These are phyloP conservation scores for Aspergillus olivimuriae DNA, from an alignment of 495 filamentous ascomycete species.

Conservation along the genomic window DNA sequence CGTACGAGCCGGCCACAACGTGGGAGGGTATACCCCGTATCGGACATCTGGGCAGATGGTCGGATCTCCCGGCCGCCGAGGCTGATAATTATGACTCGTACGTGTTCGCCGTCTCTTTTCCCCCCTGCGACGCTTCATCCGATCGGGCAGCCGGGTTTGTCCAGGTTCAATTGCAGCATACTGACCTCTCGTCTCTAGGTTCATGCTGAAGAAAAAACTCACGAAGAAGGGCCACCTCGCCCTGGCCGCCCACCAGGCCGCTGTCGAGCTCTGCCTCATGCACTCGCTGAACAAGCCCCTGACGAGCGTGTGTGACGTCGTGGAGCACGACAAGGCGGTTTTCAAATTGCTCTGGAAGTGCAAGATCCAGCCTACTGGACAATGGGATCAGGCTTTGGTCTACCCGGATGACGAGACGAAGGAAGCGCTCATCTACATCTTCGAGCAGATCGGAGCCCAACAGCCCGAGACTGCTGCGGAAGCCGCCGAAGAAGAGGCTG, in stretches of 20 bases:
- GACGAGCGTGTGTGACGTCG: constrained; percentile 21
- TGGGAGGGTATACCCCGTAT: constrained; percentile 53
- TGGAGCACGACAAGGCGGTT: constrained; percentile 23
- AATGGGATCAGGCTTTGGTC: constrained; percentile 25
- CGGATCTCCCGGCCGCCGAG: constrained; percentile 15
- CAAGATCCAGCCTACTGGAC: constrained; percentile 19
- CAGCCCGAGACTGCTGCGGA: no score
- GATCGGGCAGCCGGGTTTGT: background rate
- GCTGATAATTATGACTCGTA: constrained; percentile 23
- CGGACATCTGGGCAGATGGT: constrained; percentile 47
- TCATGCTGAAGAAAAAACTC: constrained; percentile 15
- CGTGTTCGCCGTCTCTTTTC: constrained; percentile 9
- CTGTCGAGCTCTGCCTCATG: constrained; percentile 42
- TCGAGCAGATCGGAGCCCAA: constrained; percentile 32
- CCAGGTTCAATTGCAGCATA: no score
- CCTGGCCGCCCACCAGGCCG: constrained; percentile 33
- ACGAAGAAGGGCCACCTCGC: constrained; percentile 14
- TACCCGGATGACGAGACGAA: constrained; percentile 25
- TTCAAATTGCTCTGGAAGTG: constrained; percentile 22
- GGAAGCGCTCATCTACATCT: constrained; percentile 31
- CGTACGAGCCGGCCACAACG: constrained; percentile 52
- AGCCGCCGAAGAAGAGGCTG: no score
- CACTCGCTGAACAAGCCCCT: constrained; percentile 29
- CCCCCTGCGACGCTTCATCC: background rate
- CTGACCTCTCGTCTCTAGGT: constrained; percentile 5